Base-by-base conservation (phyloP, 768 basidiomycete genomes). In the Lactarius evosmus region DNA sequence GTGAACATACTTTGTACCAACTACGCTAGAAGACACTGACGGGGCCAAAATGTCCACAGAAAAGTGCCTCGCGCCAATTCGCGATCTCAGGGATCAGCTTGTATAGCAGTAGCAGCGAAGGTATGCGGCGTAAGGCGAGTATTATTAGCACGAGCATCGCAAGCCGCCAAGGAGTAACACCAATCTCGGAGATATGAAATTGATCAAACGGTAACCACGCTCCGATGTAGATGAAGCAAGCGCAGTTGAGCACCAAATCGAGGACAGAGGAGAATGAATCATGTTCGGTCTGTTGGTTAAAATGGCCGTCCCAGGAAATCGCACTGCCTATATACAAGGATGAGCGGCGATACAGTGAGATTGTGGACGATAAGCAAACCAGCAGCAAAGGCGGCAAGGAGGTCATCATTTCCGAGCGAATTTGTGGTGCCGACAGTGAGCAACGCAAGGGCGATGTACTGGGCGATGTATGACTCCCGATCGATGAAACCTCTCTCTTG, bases 241-340 rank as follows among this genome's bases (percentile, higher is more conserved):
- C 86, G 65, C 88, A 89, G 69, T 91, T 92, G 59, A 92, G 79
- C 29, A 97, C 79, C 66, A 97, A 83, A 73, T 98, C 92, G 66
- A 98, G 87, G 46, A 97, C 91, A 29, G 93, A 88, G 1, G 93
- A 88, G 72, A 99, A 98, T 12, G 85, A 79, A 62, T 94, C 91
- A 66, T 89, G 86, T 74, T 95, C 91, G 0, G 85, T 92, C 63
- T 92, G 86, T 22, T 76, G 75, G 69, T 91, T 89, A 76, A 91
- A 91, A 68, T 91, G 80, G 3, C 86, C 91, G 74, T 96, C 94
- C 93, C 92, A 95, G 7, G 92, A 92, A 67, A 98, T 89, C 1
- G 95, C 92, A 58, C 82, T 86, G 3, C 95, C 95, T 87, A 75
- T 72, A 50, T 72, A 61, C 62, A 54, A 58, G 17, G n/a, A 22